Conservation (phyloP, 2,329 filamentous ascomycete species). For the Chaetomiaceae sp. region DNA sequence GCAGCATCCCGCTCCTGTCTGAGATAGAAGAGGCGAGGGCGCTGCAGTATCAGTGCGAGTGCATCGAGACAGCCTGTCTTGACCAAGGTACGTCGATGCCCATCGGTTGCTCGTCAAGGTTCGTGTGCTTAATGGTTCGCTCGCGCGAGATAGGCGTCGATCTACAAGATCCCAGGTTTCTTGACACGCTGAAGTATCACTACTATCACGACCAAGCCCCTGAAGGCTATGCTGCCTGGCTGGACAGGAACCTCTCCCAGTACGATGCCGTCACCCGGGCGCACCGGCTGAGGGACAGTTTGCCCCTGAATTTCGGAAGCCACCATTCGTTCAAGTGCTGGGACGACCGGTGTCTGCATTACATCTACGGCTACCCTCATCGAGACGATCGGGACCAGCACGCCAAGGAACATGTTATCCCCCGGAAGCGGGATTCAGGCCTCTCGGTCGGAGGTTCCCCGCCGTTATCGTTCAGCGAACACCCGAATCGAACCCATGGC, state of each 20-base stretch:
- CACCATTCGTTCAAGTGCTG: slow-evolving; percentile 48
- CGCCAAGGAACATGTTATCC: slow-evolving; percentile 38
- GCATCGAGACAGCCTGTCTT: slow-evolving; percentile 47
- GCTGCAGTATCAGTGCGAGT: slow-evolving; percentile 54
- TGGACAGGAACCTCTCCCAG: slow-evolving; percentile 45
- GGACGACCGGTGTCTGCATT: slow-evolving; percentile 50
- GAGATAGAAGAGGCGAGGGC: slow-evolving; percentile 52
- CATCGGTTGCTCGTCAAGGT: background rate
- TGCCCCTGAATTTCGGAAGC: slow-evolving; percentile 31
- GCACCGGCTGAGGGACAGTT: slow-evolving; percentile 34
- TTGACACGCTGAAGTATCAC: slow-evolving; percentile 33
- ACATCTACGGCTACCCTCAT: slow-evolving; percentile 51
- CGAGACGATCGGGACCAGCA: slow-evolving; percentile 48
- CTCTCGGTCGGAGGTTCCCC: slow-evolving; percentile 36
- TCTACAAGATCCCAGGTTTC: slow-evolving; percentile 35
- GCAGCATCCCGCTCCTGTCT: slow-evolving; percentile 41
- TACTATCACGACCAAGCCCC: slow-evolving; percentile 37
- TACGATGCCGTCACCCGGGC: slow-evolving; percentile 43
- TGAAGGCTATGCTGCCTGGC: slow-evolving; percentile 44
- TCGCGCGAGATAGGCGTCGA: slow-evolving; percentile 34
- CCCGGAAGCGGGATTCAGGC: slow-evolving; percentile 40
- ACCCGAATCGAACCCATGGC: slow-evolving; percentile 27
- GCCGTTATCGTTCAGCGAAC: slow-evolving; percentile 32
- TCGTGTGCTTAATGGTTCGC: slow-evolving; percentile 4
- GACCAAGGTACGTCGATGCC: slow-evolving; percentile 37